Percentiles rank a stretch among this genome's conserved stretches.
Evolutionary conservation across 345 rosid genomes (phyloP).

Genomic region (Trapa incisa): DNA sequence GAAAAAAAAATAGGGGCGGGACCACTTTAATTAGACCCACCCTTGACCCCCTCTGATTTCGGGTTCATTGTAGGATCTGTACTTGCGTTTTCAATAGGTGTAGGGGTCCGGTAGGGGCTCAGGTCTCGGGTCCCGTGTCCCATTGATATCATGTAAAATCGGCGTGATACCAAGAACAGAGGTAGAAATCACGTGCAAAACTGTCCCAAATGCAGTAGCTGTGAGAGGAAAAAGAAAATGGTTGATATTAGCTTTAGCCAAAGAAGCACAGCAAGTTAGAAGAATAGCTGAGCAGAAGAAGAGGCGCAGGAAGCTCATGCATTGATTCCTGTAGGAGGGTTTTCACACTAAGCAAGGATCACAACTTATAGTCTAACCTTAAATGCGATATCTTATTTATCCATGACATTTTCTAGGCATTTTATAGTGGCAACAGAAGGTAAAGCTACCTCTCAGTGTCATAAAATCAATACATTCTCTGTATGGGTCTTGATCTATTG

Average conservation of each 20-base stretch:
- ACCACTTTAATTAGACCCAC: too few species aligned
- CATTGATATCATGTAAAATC: slow-evolving; percentile 52
- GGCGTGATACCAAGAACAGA: slow-evolving; percentile 78
- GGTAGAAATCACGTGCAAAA: slow-evolving; percentile 88
- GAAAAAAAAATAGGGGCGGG: too few species aligned
- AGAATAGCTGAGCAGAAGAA: background rate
- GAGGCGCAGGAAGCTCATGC: background rate
- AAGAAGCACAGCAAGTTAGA: background rate
- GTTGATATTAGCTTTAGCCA: background rate
- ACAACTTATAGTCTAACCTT: background rate
- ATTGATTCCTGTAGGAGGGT: background rate
- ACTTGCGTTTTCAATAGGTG: too few species aligned
- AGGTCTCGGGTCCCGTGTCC: slow-evolving; percentile 11
- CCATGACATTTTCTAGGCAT: too few species aligned
- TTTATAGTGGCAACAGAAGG: too few species aligned
- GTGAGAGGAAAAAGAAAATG: slow-evolving; percentile 13
- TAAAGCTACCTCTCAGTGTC: too few species aligned
- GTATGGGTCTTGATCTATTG: too few species aligned
- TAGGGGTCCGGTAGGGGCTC: too few species aligned
- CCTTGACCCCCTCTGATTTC: too few species aligned
- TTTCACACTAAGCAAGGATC: background rate
- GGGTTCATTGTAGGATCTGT: too few species aligned
- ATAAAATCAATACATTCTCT: too few species aligned
- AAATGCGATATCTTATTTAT: too few species aligned
- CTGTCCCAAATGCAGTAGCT: slow-evolving; percentile 90